Evolutionary conservation across 2,329 filamentous ascomycete genomes (phyloP).

Genomic region (Stachybotrys chlorohalonatus): DNA sequence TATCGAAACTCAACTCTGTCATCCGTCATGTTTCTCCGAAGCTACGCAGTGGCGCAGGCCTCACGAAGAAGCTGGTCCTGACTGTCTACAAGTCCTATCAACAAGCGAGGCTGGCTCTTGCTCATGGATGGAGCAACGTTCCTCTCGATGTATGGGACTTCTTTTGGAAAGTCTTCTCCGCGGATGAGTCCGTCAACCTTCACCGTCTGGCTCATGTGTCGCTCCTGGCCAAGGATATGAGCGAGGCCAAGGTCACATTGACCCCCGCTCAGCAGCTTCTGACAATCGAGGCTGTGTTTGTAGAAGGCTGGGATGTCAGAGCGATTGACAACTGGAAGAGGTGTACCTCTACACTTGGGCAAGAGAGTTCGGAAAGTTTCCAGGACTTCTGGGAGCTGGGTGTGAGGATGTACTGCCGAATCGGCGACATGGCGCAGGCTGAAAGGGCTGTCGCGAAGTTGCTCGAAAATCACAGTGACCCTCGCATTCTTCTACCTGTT

Average conservation of each 20-base stretch:
- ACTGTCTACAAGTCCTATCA: slow-evolving; percentile 42
- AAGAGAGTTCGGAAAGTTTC: slow-evolving; percentile 33
- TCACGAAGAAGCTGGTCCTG: slow-evolving; percentile 25
- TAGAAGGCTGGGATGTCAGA: slow-evolving; percentile 48
- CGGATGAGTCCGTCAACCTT: slow-evolving; percentile 37
- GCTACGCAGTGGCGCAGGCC: slow-evolving; percentile 13
- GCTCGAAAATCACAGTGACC: slow-evolving; percentile 37
- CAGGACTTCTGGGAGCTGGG: slow-evolving; percentile 56
- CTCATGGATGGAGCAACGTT: slow-evolving; percentile 42
- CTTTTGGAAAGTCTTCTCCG: slow-evolving; percentile 55
- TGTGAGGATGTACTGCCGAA: slow-evolving; percentile 51
- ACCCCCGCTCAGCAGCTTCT: slow-evolving; percentile 51
- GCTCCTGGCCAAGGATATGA: slow-evolving; percentile 57
- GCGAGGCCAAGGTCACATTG: slow-evolving; percentile 45
- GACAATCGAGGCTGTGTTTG: slow-evolving; percentile 60
- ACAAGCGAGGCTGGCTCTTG: slow-evolving; percentile 32
- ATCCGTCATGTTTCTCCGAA: slow-evolving; percentile 19
- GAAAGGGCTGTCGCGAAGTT: slow-evolving; percentile 46
- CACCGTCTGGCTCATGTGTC: slow-evolving; percentile 53
- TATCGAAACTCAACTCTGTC: slow-evolving; percentile 24
- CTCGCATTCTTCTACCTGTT: slow-evolving; percentile 56
- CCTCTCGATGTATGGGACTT: slow-evolving; percentile 52
- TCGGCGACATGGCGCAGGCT: slow-evolving; percentile 50
- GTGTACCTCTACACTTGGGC: slow-evolving; percentile 42
- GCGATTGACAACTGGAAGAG: slow-evolving; percentile 58